Base-by-base conservation (phyloP, 169 alveolate species). In the Cryptosporidium bovis region DNA sequence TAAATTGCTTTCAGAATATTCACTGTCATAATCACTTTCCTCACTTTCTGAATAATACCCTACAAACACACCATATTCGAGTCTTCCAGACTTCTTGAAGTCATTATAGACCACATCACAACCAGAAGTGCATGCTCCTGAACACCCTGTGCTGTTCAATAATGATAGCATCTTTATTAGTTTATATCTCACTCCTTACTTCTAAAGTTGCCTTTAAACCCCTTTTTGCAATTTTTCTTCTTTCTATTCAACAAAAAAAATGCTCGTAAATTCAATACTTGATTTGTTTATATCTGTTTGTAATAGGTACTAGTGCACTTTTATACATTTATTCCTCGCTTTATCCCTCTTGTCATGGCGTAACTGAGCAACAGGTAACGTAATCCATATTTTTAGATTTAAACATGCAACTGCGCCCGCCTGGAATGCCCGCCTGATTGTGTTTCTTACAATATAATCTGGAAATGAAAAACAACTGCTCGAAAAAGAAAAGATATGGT, bases 11-110 rank as follows among this genome's bases (percentile, higher is more conserved):
- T 12, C 64, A 0, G 48, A 40, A 40, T 40, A 40, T 40, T 40
- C 48, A 27, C 50, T 27, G 0, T 62, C 67, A 24, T 51, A 71
- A 15, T 77, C 77, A 15, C 77, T 71, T 24, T 71, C 84, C 12
- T 71, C 84, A 27, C 68, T 62, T n/a, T 77, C 87, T 5, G 87
- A 77, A 40, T 77, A 77, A 18, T 77, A 77, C 1, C 87, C 87
- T 44, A 77, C 87, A 48, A 77, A 77, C 8, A 77, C 87, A 8
- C 87, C 87, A 62, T 77, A 77, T 62, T 77, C 87, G 24, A 77
- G 58, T 46, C 87, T 56, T 20, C 71, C 87, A 24, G 87, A 56
- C 6, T 31, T 40, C 16, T 60, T 77, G 6, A 27, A 77, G 27
- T 77, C 87, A 5, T 44, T 56, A 4, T 58, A 58, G 0, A 77